Evolutionary conservation across 75 land plant genomes (phyloP), one percentile per base, ranked within the genome.

Genomic region (Azolla pinnata): DNA sequence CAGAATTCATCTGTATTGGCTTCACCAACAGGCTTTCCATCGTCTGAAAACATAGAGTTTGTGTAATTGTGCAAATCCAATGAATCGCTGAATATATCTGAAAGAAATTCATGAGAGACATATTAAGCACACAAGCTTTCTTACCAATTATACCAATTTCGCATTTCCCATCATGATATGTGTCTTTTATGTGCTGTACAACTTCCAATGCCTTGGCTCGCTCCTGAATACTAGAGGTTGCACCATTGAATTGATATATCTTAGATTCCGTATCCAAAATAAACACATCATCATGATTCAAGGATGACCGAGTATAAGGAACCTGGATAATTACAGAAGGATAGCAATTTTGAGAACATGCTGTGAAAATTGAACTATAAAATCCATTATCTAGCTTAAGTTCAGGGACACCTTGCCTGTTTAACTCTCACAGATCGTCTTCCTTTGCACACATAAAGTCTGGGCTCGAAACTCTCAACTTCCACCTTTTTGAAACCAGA

Each of bases 221-320:
- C 63, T 93, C 98, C 75, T 93, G 98, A 70, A 93, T 88, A 56
- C 83, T 81, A 45, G 96, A 93, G 54, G 79, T 93, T 42, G 78
- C 84, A 25, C 98, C 98, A 65, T 93, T 93, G 63, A 93, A 93
- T 68, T 93, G 98, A 61, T 83, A 93, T 24, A 89, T 89, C 49
- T 86, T 85, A 7, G 79, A 74, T 71, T 89, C 69, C 7, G 98
- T 93, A 68, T 93, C 98, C 42, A 93, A 63, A 40, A 93, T 81
- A 69, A 93, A 93, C 30, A 93, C 85, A 79, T 93, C 98, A 64
- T 93, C 98, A 58, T 93, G 98, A 61, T 77, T 93, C 46, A 93
- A 76, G 4, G 96, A 85, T 5, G 90, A 77, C 33, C 90, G 78
- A 46, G 83, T 66, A 81, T 81, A 89, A 59, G 96, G 75, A 49